These are phyloP conservation scores for Mucor plumbeus DNA, from an alignment of 371 early-diverging fungal genomes.

Conservation along the genomic window DNA sequence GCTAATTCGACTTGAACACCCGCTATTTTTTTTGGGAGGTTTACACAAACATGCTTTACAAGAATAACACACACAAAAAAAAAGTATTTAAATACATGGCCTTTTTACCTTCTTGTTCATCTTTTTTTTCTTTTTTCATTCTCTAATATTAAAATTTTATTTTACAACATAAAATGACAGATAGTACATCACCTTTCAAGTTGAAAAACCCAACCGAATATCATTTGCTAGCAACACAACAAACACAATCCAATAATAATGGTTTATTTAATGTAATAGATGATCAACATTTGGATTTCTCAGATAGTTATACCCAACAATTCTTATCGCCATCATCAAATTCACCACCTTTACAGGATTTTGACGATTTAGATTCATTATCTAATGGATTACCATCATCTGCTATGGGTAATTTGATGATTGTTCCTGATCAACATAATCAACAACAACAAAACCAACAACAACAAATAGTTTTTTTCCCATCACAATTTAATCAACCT, in stretches of 20 bases:
- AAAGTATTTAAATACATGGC: neutral
- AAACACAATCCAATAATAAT: neutral
- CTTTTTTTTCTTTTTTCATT: neutral
- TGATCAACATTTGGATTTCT: slow-evolving; percentile 19
- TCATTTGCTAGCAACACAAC: slow-evolving; percentile 27
- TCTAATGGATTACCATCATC: slow-evolving; percentile 11
- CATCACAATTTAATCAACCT: neutral
- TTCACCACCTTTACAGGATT: slow-evolving; percentile 33
- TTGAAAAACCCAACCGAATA: slow-evolving; percentile 36
- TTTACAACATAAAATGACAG: slow-evolving; percentile 1
- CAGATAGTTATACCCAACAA: slow-evolving; percentile 18
- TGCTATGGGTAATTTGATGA: slow-evolving; percentile 16
- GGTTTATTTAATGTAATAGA: slow-evolving; percentile 8
- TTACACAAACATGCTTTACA: slow-evolving; percentile 4
- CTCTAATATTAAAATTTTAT: neutral
- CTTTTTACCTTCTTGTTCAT: neutral
- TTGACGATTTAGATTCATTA: slow-evolving; percentile 32
- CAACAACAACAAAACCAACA: slow-evolving; percentile 7
- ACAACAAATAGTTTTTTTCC: slow-evolving; percentile 12
- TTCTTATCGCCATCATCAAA: slow-evolving; percentile 26
- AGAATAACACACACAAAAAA: neutral
- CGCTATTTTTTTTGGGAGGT: slow-evolving; percentile 1
- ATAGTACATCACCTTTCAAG: slow-evolving; percentile 22
- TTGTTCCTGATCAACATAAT: slow-evolving; percentile 3
- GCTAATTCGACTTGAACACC: neutral